These are phyloP conservation scores for Pseudozyma thailandica DNA, from an alignment of 1,284 basidiomycete genomes.

Conservation along the genomic window DNA sequence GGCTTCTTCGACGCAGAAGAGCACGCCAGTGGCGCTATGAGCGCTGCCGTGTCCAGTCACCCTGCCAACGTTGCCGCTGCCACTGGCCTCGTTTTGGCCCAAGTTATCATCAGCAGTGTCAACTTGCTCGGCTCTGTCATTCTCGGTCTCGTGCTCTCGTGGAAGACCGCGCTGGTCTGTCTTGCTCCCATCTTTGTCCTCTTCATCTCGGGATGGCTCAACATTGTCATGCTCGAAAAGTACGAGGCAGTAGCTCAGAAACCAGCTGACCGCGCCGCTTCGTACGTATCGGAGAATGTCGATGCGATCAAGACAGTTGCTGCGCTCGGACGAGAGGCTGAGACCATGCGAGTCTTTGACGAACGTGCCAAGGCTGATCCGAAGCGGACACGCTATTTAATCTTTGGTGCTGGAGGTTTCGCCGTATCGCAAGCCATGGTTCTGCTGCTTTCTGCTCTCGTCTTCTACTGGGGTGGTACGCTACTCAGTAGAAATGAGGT, in stretches of 20 bases:
- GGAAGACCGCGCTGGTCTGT: conserved; percentile 67
- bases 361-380: conserved; percentile 40
- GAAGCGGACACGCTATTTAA: conserved; percentile 54
- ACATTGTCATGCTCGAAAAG: conserved; percentile 65
- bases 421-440: conserved; percentile 68
- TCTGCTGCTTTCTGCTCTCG: conserved; percentile 64
- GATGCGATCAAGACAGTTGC: conserved; percentile 69
- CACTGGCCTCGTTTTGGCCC: conserved; percentile 68
- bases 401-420: conserved; percentile 66
- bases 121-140: conserved; percentile 68
- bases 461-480: conserved; percentile 69
- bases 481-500: conserved; percentile 60
- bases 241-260: conserved; percentile 64
- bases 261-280: conserved; percentile 57
- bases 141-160: conserved; percentile 68
- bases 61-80: conserved; percentile 68
- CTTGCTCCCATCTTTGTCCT: conserved; percentile 66
- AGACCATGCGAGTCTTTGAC: conserved; percentile 63
- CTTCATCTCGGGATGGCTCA: conserved; percentile 59
- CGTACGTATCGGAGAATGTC: conserved; percentile 69
- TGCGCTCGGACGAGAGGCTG: conserved; percentile 69
- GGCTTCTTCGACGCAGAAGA: conserved; percentile 65
- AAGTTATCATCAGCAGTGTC: conserved; percentile 63
- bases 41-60: conserved; percentile 67
- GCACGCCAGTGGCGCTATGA: conserved; percentile 68